Evolutionary conservation across 768 basidiomycete genomes (phyloP).

Genomic region (Trametes cubensis): DNA sequence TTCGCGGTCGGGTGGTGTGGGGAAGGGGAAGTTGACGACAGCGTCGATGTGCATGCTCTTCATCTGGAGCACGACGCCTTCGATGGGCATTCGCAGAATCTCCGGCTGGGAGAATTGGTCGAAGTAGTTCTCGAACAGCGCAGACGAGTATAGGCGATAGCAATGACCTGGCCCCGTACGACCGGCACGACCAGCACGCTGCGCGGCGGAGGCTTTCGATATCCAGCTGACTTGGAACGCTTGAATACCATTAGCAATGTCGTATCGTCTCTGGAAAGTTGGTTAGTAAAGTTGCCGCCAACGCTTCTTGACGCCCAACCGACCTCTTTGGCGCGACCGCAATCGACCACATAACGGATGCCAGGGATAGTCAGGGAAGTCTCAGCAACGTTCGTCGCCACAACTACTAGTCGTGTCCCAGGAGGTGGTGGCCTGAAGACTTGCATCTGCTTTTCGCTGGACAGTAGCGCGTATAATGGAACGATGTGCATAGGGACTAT

Average conservation of each 20-base stretch:
- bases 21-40: slow-evolving; percentile 97
- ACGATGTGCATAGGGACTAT: slow-evolving; percentile 92
- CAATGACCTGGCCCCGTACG: slow-evolving; percentile 98
- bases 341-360: slow-evolving; percentile 97
- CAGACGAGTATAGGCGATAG: slow-evolving; percentile 95
- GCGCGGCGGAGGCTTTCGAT: slow-evolving; percentile 92
- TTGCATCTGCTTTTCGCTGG: slow-evolving; percentile 93
- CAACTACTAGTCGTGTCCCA: slow-evolving; percentile 84
- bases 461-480: slow-evolving; percentile 88
- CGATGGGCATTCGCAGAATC: slow-evolving; percentile 93
- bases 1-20: slow-evolving; percentile 86
- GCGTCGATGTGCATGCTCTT: slow-evolving; percentile 98
- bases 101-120: slow-evolving; percentile 87
- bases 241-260: slow-evolving; percentile 80
- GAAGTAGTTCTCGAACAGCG: slow-evolving; percentile 92
- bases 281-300: slow-evolving; percentile 16
- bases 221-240: slow-evolving; percentile 92
- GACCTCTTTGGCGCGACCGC: slow-evolving; percentile 93
- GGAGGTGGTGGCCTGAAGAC: slow-evolving; percentile 87
- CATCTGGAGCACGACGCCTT: slow-evolving; percentile 97
- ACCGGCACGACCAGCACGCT: slow-evolving; percentile 94
- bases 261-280: slow-evolving; percentile 74
- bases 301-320: slow-evolving; percentile 3
- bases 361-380: slow-evolving; percentile 97
- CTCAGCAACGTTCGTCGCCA: slow-evolving; percentile 96